A percentile compares a stretch with the other conserved stretches of the same genome.
These are phyloP conservation scores for Nepenthes gracilis DNA, from an alignment of 148 eudicot species.

Conservation along the genomic window DNA sequence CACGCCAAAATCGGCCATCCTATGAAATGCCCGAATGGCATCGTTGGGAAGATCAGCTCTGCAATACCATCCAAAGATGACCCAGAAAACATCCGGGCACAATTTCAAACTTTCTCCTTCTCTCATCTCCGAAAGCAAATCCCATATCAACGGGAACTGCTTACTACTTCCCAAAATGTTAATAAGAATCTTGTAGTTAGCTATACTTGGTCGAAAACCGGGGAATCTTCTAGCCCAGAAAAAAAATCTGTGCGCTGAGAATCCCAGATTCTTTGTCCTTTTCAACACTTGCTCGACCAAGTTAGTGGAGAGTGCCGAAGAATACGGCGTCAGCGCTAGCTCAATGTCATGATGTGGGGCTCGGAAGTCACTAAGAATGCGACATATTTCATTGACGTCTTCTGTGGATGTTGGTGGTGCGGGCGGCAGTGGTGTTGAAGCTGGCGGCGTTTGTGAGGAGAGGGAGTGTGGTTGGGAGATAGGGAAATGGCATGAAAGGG, in stretches of 20 bases:
- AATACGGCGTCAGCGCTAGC: slow-evolving; percentile 43
- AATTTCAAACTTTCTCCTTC: slow-evolving; percentile 24
- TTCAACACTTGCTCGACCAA: slow-evolving; percentile 63
- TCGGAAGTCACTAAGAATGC: slow-evolving; percentile 62
- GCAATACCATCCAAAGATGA: slow-evolving; percentile 53
- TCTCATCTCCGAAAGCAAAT: slow-evolving; percentile 46
- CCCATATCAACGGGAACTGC: slow-evolving; percentile 80
- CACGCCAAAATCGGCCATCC: slow-evolving; percentile 63
- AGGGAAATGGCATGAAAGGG: too few species aligned
- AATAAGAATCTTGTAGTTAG: slow-evolving; percentile 44
- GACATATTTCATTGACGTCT: slow-evolving; percentile 46
- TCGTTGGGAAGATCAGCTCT: slow-evolving; percentile 64
- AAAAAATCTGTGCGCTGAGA: slow-evolving; percentile 75
- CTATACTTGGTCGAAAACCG: slow-evolving; percentile 30
- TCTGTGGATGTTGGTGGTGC: slow-evolving; percentile 10
- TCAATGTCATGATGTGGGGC: slow-evolving; percentile 67
- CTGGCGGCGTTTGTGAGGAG: slow-evolving; percentile 1
- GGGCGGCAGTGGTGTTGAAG: not conserved
- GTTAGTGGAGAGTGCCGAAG: slow-evolving; percentile 26
- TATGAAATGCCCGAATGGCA: slow-evolving; percentile 51
- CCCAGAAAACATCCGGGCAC: slow-evolving; percentile 40
- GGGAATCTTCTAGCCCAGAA: slow-evolving; percentile 53
- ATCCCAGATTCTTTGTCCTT: slow-evolving; percentile 58
- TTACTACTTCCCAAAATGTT: slow-evolving; percentile 54
- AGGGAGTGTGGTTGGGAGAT: not conserved